phyloP scores from a whole-genome alignment of 768 basidiomycete species.

The Mycena polygramma region DNA sequence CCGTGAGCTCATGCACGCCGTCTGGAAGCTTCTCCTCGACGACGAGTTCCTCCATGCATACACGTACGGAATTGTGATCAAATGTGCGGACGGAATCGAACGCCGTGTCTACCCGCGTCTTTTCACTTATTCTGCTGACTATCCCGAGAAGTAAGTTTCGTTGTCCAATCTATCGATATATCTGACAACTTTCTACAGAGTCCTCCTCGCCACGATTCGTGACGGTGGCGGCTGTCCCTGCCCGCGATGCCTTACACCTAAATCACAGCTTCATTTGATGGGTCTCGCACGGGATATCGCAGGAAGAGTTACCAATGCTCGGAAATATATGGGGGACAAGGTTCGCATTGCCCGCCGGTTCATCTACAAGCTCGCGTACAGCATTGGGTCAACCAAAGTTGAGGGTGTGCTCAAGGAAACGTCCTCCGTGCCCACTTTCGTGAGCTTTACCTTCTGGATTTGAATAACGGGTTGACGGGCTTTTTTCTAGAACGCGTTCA shows the following conservation, averaged over 20 bases:
- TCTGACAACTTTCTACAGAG: neutral
- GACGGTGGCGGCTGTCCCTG: slow-evolving; percentile 41
- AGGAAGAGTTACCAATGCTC: neutral
- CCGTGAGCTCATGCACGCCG: slow-evolving; percentile 44
- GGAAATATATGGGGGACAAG: slow-evolving; percentile 8
- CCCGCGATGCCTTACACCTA: slow-evolving; percentile 39
- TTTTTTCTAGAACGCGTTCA: slow-evolving; percentile 53
- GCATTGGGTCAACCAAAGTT: neutral
- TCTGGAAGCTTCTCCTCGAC: slow-evolving; percentile 43
- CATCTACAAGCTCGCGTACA: slow-evolving; percentile 11
- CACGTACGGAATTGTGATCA: slow-evolving; percentile 41
- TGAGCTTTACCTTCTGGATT: neutral
- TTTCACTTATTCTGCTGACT: slow-evolving; percentile 45
- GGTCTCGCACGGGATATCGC: slow-evolving; percentile 24
- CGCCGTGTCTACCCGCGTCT: slow-evolving; percentile 42
- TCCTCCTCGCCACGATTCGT: slow-evolving; percentile 36
- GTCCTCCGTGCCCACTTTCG: slow-evolving; percentile 29
- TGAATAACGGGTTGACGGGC: neutral
- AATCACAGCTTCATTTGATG: slow-evolving; percentile 36
- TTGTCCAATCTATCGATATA: neutral
- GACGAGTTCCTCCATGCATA: slow-evolving; percentile 44
- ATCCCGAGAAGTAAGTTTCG: slow-evolving; percentile 44
- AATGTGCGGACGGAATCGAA: slow-evolving; percentile 41
- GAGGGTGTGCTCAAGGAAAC: slow-evolving; percentile 21
- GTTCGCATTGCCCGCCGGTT: slow-evolving; percentile 5